Base-by-base conservation (phyloP, 805 yeast genomes). In the Pichia membranifaciens region DNA sequence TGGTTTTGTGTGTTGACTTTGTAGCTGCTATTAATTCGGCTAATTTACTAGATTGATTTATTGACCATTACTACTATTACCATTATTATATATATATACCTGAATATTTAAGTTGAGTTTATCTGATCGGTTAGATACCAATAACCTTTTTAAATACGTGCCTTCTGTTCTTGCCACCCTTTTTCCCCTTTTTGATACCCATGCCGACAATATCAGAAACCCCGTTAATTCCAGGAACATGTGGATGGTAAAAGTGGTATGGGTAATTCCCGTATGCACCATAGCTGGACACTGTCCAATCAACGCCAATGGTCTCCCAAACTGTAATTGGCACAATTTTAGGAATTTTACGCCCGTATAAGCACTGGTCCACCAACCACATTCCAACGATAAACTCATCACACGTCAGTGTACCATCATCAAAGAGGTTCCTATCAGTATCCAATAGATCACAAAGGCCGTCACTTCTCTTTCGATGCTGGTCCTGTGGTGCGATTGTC, bases 321-420 rank as follows among this genome's bases (percentile, higher is more conserved):
- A 91, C 81, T 25, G 73, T 75, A 5, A 75, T 78, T 36, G 76
- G 81, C 5, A 93, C 77, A 34, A 66, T 66, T 50, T 77, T 74
- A 0, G 99, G 98, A 42, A 93, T 68, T 62, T 93, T 93, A 35
- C 95, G 73, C 0, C 99, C 99, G 61, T 91, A 93, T 13, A 93
- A 71, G 60, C 96, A 87, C 66, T 93, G 99, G 64, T 93, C 99
- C 2, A 93, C 90, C 4, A 90, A 66, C 99, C 99, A 93, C 85
- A 87, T 90, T 0, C 99, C 99, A n/a, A 90, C 91, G 29, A 91
- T 68, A 58, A 93, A 93, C 53, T 90, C 91, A 33, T 81, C 82
- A 51, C 87, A 78, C 54, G 82, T 84, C 46, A 93, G 68, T 1
- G 86, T 78, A 0, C 96, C 95, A 61, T 85, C 93, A 40, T 70